Evolutionary conservation across 805 yeast species (phyloP).

Genomic region (Wickerhamomyces xylosicus): DNA sequence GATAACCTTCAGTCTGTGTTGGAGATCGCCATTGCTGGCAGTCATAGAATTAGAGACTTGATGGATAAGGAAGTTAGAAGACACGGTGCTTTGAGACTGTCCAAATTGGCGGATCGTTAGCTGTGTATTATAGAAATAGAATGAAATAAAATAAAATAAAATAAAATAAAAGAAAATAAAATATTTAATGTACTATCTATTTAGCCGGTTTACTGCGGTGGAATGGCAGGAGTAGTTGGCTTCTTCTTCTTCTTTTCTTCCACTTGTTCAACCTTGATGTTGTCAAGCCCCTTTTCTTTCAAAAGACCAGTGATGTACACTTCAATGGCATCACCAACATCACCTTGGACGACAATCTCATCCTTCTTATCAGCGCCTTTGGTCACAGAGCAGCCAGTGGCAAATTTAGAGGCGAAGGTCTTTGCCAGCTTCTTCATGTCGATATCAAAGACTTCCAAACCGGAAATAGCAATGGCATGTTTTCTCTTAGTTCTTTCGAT

Average conservation of each 20-base stretch:
- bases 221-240: conserved; percentile 7
- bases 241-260: conserved; percentile 77
- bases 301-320: conserved; percentile 59
- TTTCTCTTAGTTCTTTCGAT: conserved; percentile 87
- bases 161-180: no score
- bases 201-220: conserved; percentile 7
- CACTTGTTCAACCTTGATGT: conserved; percentile 81
- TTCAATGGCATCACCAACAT: conserved; percentile 86
- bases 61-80: conserved; percentile 81
- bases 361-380: conserved; percentile 88
- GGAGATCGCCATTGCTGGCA: conserved; percentile 80
- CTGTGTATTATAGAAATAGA: no score
- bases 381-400: conserved; percentile 90
- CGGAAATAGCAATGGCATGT: conserved; percentile 76
- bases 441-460: conserved; percentile 79
- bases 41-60: conserved; percentile 67
- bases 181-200: no score
- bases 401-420: conserved; percentile 87
- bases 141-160: no score
- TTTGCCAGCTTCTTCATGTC: conserved; percentile 88
- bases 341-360: conserved; percentile 89
- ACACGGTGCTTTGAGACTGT: conserved; percentile 53
- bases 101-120: conserved; percentile 26
- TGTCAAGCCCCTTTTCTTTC: conserved; percentile 72
- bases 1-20: conserved; percentile 69